Conservation (phyloP, 1,284 basidiomycete species). For the Naganishia cerealis region DNA sequence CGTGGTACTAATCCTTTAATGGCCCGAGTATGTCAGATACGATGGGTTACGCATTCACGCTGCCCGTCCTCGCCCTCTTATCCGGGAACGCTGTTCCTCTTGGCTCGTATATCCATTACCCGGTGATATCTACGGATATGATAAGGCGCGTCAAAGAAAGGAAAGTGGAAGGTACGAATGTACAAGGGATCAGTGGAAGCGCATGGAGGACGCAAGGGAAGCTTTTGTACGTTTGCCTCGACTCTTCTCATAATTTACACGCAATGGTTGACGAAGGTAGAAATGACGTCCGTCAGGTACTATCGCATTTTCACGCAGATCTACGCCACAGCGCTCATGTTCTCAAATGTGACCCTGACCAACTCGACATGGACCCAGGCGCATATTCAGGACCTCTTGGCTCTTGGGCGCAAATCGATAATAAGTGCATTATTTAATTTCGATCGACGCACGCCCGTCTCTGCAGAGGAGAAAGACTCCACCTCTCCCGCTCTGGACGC, state of each 20-base stretch:
- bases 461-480: not conserved
- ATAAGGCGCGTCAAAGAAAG: conserved; percentile 70
- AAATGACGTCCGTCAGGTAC: conserved; percentile 61
- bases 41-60: conserved; percentile 96
- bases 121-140: conserved; percentile 94
- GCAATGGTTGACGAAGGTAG: not conserved
- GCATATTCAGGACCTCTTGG: conserved; percentile 74
- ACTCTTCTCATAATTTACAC: not conserved
- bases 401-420: conserved; percentile 36
- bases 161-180: conserved; percentile 52
- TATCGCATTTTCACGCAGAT: conserved; percentile 82
- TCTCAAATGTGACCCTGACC: conserved; percentile 73
- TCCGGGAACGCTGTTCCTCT: conserved; percentile 63
- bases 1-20: not conserved
- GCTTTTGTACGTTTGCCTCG: conserved; percentile 62
- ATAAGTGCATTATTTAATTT: conserved; percentile 44
- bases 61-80: conserved; percentile 70
- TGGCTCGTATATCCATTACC: conserved; percentile 93
- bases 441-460: conserved; percentile 32
- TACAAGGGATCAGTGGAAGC: conserved; percentile 69
- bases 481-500: not conserved
- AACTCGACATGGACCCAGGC: conserved; percentile 93
- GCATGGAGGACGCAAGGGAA: conserved; percentile 66
- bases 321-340: conserved; percentile 74
- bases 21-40: conserved; percentile 66